A percentile compares a stretch with the other conserved stretches of the same genome.
These are phyloP conservation scores for Ogataea neopini DNA, from an alignment of 805 yeast species.

Conservation along the genomic window DNA sequence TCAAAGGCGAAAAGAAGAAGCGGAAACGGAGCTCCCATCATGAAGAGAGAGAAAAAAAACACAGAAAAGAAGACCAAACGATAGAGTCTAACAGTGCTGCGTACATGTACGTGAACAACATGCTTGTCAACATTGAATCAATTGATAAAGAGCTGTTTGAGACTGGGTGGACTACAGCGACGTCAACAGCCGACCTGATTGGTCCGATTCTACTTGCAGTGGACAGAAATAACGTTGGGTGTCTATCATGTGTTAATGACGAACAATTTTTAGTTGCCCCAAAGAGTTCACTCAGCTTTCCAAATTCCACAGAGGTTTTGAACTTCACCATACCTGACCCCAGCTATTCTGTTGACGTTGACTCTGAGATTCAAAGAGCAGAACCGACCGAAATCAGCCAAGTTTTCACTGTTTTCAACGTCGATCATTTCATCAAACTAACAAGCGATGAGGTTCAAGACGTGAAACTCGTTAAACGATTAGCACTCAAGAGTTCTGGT, in stretches of 20 bases:
- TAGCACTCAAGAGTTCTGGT: conserved; percentile 27
- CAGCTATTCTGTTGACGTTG: conserved; percentile 6
- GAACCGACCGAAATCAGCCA: conserved; percentile 32
- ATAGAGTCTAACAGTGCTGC: conserved; percentile 6
- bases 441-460: conserved; percentile 5
- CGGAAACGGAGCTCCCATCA: conserved; percentile 16
- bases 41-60: conserved; percentile 6
- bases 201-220: conserved; percentile 30
- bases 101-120: conserved; percentile 28
- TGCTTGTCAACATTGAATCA: conserved; percentile 15
- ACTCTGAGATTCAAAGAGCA: conserved; percentile 16
- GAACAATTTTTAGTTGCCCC: conserved; percentile 13
- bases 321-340: conserved; percentile 25
- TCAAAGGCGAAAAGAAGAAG: conserved; percentile 33
- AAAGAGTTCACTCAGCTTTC: not conserved
- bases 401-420: conserved; percentile 29
- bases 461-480: conserved; percentile 8
- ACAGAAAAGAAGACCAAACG: not conserved
- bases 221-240: conserved; percentile 14
- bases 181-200: conserved; percentile 21
- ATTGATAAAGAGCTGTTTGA: conserved; percentile 23
- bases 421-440: conserved; percentile 22
- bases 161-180: conserved; percentile 35
- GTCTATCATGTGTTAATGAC: conserved; percentile 17
- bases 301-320: conserved; percentile 12